Percentiles rank a stretch among this genome's conserved stretches.
Evolutionary conservation across 108 stramenopile species (phyloP).

Genomic region (Cylindrotheca fusiformis): DNA sequence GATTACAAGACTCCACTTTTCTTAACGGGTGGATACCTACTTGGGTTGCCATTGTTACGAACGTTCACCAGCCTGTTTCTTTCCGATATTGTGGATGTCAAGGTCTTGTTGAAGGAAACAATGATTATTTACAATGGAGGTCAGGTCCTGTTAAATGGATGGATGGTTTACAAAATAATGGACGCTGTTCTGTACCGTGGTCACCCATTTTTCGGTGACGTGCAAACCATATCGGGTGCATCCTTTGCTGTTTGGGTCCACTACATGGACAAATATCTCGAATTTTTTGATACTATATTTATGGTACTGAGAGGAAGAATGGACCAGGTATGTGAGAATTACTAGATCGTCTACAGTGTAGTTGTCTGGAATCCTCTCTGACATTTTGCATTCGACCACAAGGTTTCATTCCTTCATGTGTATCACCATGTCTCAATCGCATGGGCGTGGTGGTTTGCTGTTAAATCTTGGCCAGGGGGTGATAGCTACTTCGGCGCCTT

Average conservation of each 20-base stretch:
- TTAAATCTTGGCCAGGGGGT: constrained; percentile 80
- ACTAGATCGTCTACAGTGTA: too few species aligned
- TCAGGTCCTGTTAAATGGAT: constrained; percentile 92
- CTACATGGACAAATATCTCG: constrained; percentile 95
- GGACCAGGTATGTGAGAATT: constrained; percentile 81
- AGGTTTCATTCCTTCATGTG: constrained; percentile 98
- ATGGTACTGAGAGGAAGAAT: constrained; percentile 91
- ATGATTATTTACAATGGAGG: constrained; percentile 95
- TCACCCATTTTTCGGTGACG: constrained; percentile 85
- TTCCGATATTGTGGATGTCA: constrained; percentile 59
- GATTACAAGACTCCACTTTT: constrained; percentile 49
- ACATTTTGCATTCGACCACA: background rate
- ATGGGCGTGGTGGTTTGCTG: constrained; percentile 93
- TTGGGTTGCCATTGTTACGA: constrained; percentile 67
- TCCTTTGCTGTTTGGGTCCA: constrained; percentile 94
- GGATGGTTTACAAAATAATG: constrained; percentile 88
- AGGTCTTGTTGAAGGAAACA: constrained; percentile 71
- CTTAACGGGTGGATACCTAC: constrained; percentile 66
- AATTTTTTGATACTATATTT: constrained; percentile 98
- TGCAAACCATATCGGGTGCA: constrained; percentile 49
- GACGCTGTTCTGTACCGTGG: constrained; percentile 58
- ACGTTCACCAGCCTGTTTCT: constrained; percentile 49
- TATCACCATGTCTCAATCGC: constrained; percentile 98
- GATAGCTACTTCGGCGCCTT: constrained; percentile 97
- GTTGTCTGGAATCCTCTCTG: too few species aligned